Percentiles rank a stretch among this genome's conserved stretches.
These are phyloP conservation scores for Mychonastes homosphaera DNA, from an alignment of 139 green algal genomes.

Conservation along the genomic window DNA sequence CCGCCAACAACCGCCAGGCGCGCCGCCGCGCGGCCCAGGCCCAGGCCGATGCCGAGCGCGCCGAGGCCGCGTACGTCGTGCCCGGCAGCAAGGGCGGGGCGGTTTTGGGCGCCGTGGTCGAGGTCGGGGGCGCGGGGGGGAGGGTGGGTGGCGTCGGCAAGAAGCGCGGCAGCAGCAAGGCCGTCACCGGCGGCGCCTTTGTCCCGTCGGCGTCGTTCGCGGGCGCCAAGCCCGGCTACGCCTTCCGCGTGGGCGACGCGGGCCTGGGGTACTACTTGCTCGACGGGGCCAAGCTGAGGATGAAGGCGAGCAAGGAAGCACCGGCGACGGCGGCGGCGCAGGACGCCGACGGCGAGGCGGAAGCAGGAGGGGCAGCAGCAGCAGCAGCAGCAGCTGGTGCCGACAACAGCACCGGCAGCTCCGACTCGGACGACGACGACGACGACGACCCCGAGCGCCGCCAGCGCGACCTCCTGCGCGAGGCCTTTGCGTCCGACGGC, in stretches of 20 bases:
- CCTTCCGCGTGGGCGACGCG: slow-evolving; percentile 43
- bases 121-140: not conserved
- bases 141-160: not conserved
- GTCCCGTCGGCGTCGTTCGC: slow-evolving; percentile 28
- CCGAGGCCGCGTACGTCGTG: not conserved
- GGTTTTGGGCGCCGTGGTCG: not conserved
- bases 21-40: not conserved
- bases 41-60: not conserved
- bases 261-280: slow-evolving; percentile 65
- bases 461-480: slow-evolving; percentile 7
- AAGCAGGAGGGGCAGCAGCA: not conserved
- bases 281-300: not conserved
- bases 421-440: slow-evolving; percentile 1
- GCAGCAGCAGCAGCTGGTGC: slow-evolving; percentile 16
- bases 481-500: slow-evolving; percentile 84
- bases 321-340: not conserved
- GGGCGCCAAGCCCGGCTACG: slow-evolving; percentile 38
- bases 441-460: slow-evolving; percentile 4
- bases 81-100: slow-evolving; percentile 4
- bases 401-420: not conserved
- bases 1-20: slow-evolving; percentile 4
- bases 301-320: not conserved
- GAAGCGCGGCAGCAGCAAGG: not conserved
- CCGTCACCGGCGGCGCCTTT: slow-evolving; percentile 1
- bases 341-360: slow-evolving; percentile 5